These are phyloP conservation scores for Chenopodium formosanum DNA, from an alignment of 148 eudicot species.

Conservation along the genomic window DNA sequence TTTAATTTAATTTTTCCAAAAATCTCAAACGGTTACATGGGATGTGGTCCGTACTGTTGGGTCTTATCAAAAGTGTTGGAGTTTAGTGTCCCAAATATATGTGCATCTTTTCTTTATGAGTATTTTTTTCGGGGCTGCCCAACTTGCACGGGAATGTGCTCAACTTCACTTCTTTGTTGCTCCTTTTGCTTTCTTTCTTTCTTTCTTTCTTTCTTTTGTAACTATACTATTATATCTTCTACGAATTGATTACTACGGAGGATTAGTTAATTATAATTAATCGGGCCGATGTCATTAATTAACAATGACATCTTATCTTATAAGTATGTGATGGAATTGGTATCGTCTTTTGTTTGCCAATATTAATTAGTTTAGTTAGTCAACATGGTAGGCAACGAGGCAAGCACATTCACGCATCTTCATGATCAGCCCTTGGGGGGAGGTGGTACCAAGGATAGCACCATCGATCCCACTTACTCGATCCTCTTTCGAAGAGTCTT, in stretches of 20 bases:
- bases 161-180: neutral
- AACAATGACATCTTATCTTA: neutral
- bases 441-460: constrained; percentile 11
- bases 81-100: constrained; percentile 8
- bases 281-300: neutral
- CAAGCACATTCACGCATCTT: constrained; percentile 22
- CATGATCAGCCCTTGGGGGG: neutral
- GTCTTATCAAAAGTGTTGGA: constrained; percentile 19
- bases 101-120: neutral
- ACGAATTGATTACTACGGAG: too few relatives aligned
- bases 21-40: constrained; percentile 30
- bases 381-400: constrained; percentile 13
- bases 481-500: neutral
- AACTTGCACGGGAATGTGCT: constrained; percentile 20
- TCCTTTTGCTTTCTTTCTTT: constrained; percentile 10
- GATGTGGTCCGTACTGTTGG: constrained; percentile 27
- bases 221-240: too few relatives aligned
- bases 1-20: neutral
- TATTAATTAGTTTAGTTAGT: neutral
- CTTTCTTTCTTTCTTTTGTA: constrained; percentile 2
- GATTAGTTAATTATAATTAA: too few relatives aligned
- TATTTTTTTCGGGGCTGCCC: neutral
- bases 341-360: neutral
- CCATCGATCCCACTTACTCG: constrained; percentile 3
- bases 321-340: neutral